Evolutionary conservation across 1,284 basidiomycete species (phyloP).

Genomic region (Kwoniella shivajii): DNA sequence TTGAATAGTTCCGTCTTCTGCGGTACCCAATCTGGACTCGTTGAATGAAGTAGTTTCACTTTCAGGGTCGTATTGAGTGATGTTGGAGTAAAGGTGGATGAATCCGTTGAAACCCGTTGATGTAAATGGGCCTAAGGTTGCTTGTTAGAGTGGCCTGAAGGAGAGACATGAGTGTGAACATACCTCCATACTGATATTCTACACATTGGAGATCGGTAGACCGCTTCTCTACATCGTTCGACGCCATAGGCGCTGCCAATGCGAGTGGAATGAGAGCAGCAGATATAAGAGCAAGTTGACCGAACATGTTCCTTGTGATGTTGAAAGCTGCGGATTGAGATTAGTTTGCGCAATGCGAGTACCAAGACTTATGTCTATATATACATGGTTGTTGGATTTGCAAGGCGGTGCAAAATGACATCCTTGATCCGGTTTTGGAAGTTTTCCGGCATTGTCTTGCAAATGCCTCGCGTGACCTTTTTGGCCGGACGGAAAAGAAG

Average conservation of each 20-base stretch:
- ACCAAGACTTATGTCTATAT: no score
- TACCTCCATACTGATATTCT: constrained; percentile 18
- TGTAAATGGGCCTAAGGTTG: constrained; percentile 22
- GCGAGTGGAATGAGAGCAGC: constrained; percentile 6
- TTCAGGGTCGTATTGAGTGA: constrained; percentile 17
- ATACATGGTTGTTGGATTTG: no score
- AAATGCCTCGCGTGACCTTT: no score
- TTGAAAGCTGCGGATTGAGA: no score
- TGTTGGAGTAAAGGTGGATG: constrained; percentile 26
- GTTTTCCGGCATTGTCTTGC: no score
- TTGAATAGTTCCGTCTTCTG: constrained; percentile 19
- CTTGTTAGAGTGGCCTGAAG: background rate
- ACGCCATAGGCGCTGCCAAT: background rate
- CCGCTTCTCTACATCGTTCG: background rate
- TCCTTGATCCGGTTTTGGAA: no score
- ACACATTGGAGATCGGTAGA: constrained; percentile 10
- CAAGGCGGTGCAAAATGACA: no score
- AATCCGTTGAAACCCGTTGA: constrained; percentile 16
- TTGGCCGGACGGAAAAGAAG: no score
- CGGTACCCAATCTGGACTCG: constrained; percentile 20
- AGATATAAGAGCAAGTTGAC: background rate
- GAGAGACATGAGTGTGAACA: background rate
- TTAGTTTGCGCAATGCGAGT: no score
- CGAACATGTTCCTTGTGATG: constrained; percentile 11
- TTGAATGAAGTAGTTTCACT: constrained; percentile 19